phyloP scores from a whole-genome alignment of 306 rosid genomes.

The Cicer cuneatum region DNA sequence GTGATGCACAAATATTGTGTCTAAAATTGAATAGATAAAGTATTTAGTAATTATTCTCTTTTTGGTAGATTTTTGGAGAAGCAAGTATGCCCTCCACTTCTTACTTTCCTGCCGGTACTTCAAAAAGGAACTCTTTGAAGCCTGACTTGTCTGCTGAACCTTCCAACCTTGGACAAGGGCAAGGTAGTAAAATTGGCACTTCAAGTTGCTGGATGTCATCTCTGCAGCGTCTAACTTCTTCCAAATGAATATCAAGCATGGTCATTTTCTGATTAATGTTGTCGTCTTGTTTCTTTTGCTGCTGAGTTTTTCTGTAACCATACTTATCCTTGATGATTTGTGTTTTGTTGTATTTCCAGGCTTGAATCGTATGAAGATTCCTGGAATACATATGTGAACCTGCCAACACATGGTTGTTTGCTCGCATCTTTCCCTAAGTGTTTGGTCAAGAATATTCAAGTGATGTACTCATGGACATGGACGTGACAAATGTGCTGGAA shows the following conservation, averaged over 20 bases:
- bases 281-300: constrained; percentile 16
- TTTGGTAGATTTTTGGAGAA: constrained; percentile 64
- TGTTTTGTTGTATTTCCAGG: constrained; percentile 55
- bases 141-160: constrained; percentile 66
- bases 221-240: constrained; percentile 76
- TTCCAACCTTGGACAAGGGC: constrained; percentile 63
- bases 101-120: constrained; percentile 59
- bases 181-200: constrained; percentile 70
- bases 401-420: constrained; percentile 54
- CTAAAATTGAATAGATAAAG: constrained; percentile 20
- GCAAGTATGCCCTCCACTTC: constrained; percentile 69
- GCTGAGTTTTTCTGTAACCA: constrained; percentile 23
- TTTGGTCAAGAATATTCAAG: constrained; percentile 51
- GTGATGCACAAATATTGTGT: constrained; percentile 32
- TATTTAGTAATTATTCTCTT: constrained; percentile 37
- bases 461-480: constrained; percentile 50
- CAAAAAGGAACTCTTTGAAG: constrained; percentile 68
- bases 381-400: constrained; percentile 51
- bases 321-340: constrained; percentile 40
- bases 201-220: constrained; percentile 96
- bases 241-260: constrained; percentile 70
- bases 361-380: constrained; percentile 47
- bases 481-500: constrained; percentile 50
- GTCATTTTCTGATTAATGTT: constrained; percentile 50
- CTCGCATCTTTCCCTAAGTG: constrained; percentile 44